Percentiles rank a stretch among this genome's conserved stretches.
phyloP scores from a whole-genome alignment of 225 moss, liverwort and hornwort species.

The Physcomitrium patens region DNA sequence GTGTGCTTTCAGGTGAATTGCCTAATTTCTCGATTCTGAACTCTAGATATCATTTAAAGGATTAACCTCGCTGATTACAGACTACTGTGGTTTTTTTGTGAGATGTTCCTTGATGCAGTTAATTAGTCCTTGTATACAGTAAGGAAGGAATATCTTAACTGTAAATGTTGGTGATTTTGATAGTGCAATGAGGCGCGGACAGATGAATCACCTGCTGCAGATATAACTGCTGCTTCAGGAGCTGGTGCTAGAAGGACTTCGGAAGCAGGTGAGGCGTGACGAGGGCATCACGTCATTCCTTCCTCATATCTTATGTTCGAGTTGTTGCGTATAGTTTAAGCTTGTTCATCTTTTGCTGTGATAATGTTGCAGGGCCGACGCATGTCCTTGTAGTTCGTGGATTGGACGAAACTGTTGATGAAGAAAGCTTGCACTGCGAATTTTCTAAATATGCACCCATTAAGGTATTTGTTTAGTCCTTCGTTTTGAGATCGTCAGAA shows the following conservation, averaged over 20 bases:
- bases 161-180: conserved; percentile 23
- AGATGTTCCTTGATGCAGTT: conserved; percentile 7
- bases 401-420: conserved; percentile 88
- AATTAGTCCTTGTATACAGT: neutral
- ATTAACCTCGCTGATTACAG: neutral
- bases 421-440: conserved; percentile 93
- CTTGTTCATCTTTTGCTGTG: conserved; percentile 24
- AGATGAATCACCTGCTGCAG: conserved; percentile 96
- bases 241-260: conserved; percentile 72
- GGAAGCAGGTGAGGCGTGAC: conserved; percentile 69
- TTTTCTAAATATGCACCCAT: conserved; percentile 98
- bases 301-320: conserved; percentile 5
- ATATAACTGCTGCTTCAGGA: conserved; percentile 75
- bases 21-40: neutral
- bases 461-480: conserved; percentile 61
- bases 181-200: conserved; percentile 97
- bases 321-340: conserved; percentile 14
- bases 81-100: conserved; percentile 16
- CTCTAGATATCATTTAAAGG: neutral
- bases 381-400: conserved; percentile 98
- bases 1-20: conserved; percentile 91
- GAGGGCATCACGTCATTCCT: conserved; percentile 12
- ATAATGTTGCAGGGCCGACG: conserved; percentile 79
- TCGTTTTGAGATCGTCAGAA: neutral
- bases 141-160: conserved; percentile 17